phyloP scores from a whole-genome alignment of 768 basidiomycete genomes.

The Podaxis carcinomalis region DNA sequence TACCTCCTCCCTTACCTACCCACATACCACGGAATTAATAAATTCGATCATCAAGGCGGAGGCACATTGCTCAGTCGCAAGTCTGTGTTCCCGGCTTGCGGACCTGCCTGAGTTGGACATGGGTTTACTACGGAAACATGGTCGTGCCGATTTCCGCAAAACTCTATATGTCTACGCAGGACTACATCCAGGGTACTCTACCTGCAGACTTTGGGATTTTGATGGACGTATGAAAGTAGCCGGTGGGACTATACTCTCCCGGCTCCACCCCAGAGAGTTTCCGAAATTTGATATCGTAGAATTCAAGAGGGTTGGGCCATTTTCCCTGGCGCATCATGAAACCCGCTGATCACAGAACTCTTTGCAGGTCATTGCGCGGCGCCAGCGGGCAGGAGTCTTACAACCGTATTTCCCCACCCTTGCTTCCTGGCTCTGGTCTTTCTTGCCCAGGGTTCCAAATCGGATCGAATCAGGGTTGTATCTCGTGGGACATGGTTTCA shows the following conservation, averaged over 20 bases:
- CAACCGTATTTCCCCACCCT: background rate
- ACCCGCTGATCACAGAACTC: background rate
- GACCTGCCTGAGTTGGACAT: background rate
- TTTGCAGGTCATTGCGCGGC: background rate
- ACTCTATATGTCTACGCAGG: background rate
- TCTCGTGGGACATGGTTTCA: background rate
- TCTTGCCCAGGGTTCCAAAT: background rate
- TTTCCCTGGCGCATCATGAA: background rate
- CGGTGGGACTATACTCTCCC: background rate
- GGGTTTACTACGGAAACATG: background rate
- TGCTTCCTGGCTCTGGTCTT: background rate
- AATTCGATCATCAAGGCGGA: background rate
- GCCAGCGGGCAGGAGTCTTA: background rate
- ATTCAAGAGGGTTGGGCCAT: background rate
- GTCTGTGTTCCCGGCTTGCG: background rate
- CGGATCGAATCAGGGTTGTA: background rate
- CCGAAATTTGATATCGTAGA: background rate
- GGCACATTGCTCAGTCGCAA: background rate
- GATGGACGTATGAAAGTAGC: background rate
- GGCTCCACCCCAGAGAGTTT: background rate
- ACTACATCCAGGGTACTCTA: background rate
- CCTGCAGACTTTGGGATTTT: background rate
- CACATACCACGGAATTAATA: background rate
- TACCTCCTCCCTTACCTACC: background rate
- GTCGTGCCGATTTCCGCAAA: background rate